Base-by-base conservation (phyloP, 345 rosid genomes). In the Salix dunnii region DNA sequence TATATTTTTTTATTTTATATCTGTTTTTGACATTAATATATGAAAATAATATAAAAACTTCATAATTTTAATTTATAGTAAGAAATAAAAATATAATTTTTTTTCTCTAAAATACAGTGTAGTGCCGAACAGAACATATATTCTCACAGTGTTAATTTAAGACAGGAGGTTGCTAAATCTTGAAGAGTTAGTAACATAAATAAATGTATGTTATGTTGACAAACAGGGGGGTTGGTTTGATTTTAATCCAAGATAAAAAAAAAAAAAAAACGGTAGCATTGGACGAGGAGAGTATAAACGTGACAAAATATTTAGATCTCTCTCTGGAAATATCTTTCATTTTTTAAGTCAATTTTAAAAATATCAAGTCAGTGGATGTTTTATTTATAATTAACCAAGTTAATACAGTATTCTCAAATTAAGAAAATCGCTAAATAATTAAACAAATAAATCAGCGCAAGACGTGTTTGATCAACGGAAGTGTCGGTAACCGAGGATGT, bases 401-500 rank as follows among this genome's bases (percentile, higher is more conserved):
- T 3, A 46, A 46, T 14, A 46, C 51, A 46, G 0, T 20, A 11
- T 11, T 42, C 58, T 51, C 58, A 6, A 51, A 20, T 18, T 2
- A 51, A 20, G 21, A 51, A 51, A 51, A 7, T 42, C 46, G 9
- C 23, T 7, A 51, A 20, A 51, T 51, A 51, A 51, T 7, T 0
- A 51, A 51, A 5, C 16, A 28, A 46, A 23, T 55, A 74, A 68
- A 74, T 5, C 3, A 7, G 48, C 27, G 25, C 20, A 38, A 33
- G 13, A n/a, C 68, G 10, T 16, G 21, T 25, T 33, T 18, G 23
- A 30, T 55, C 25, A 18, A 1, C 2, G 35, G 1, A 66, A 69
- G 66, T 65, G 84, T 84, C 82, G 76, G 73, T 70, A 48, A 9
- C 20, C 77, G 72, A 31, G 46, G 18, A 38, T 38, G 40, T 55